These are phyloP conservation scores for Thelonectria olida DNA, from an alignment of 2,329 filamentous ascomycete genomes.

Conservation along the genomic window DNA sequence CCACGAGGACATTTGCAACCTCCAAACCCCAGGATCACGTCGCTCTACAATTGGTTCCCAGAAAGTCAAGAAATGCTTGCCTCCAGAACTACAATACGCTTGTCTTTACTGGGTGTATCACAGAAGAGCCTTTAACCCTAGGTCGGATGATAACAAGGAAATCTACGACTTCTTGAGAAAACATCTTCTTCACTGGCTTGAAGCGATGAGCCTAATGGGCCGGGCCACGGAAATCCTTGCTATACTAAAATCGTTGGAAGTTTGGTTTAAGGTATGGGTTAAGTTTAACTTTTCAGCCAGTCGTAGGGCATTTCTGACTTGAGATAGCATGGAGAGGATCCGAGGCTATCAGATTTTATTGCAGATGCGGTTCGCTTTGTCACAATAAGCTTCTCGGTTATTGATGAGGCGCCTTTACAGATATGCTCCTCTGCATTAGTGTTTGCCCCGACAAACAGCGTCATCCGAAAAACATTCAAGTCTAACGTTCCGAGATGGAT, in stretches of 20 bases:
- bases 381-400: not conserved
- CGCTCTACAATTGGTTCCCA: not conserved
- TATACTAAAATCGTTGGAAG: not conserved
- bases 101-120: slow-evolving; percentile 3
- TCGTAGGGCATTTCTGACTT: not conserved
- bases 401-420: not conserved
- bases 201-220: not conserved
- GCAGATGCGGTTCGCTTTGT: not conserved
- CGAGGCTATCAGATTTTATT: not conserved
- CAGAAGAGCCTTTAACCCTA: not conserved
- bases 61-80: not conserved
- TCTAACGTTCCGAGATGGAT: not conserved
- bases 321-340: not conserved
- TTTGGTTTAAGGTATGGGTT: not conserved
- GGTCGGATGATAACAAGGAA: not conserved
- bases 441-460: not conserved
- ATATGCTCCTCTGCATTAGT: not conserved
- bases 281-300: not conserved
- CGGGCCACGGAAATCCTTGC: not conserved
- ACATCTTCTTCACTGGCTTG: not conserved
- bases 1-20: not conserved
- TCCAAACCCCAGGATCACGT: not conserved
- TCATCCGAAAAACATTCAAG: not conserved
- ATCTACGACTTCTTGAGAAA: not conserved
- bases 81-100: slow-evolving; percentile 11